Percentiles rank a stretch among this genome's conserved stretches.
Conservation (phyloP, 2,329 filamentous ascomycete species). For the Fusarium siculi region DNA sequence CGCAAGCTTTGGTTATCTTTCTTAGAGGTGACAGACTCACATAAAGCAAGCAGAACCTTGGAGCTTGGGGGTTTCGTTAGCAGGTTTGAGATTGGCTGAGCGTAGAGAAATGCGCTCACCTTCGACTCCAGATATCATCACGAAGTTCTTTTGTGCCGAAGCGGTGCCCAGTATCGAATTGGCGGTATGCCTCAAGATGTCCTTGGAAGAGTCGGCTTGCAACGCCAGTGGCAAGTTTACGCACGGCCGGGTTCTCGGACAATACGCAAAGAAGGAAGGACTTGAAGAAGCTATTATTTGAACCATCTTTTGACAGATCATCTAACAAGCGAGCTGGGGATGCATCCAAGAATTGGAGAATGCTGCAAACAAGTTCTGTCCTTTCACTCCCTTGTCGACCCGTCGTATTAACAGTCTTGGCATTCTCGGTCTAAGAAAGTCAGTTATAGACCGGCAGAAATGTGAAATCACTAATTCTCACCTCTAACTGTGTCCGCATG, state of each 20-base stretch:
- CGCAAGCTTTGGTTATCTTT: constrained; percentile 57
- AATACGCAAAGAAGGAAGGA: constrained; percentile 65
- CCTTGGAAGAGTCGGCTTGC: constrained; percentile 58
- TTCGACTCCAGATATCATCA: constrained; percentile 64
- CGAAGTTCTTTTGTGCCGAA: constrained; percentile 45
- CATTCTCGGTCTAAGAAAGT: constrained; percentile 27
- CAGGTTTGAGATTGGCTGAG: not conserved
- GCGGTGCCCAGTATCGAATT: constrained; percentile 39
- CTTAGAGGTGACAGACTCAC: constrained; percentile 58
- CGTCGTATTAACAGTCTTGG: constrained; percentile 16
- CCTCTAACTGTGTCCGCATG: constrained; percentile 67
- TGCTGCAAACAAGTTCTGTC: constrained; percentile 50
- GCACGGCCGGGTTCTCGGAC: constrained; percentile 61
- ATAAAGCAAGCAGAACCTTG: constrained; percentile 58
- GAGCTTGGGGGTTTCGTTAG: constrained; percentile 41
- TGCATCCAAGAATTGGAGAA: constrained; percentile 67
- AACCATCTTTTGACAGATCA: constrained; percentile 43
- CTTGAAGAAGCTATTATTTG: constrained; percentile 54
- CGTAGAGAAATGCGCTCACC: constrained; percentile 50
- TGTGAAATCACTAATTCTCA: constrained; percentile 46
- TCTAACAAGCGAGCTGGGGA: constrained; percentile 54
- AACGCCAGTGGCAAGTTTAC: constrained; percentile 59
- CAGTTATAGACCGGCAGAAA: not conserved
- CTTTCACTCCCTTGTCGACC: constrained; percentile 22
- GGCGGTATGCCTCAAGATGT: constrained; percentile 44